Conservation (phyloP, 1,284 basidiomycete species). For the Leccinum griseonigrum region DNA sequence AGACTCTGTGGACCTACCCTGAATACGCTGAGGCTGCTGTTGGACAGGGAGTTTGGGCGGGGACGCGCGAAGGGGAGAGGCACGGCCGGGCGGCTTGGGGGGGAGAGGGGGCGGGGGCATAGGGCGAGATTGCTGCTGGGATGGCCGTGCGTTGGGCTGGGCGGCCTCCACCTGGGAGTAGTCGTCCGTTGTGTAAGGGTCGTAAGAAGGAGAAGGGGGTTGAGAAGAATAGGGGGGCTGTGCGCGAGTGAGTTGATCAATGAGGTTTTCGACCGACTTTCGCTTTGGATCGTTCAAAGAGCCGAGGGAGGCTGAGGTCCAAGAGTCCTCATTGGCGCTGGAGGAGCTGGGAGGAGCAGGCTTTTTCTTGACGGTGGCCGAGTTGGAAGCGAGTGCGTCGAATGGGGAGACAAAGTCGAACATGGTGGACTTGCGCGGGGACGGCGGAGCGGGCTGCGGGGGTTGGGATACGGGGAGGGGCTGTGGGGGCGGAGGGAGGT, state of each 20-base stretch:
- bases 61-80: slow-evolving; percentile 58
- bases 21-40: slow-evolving; percentile 39
- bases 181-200: slow-evolving; percentile 45
- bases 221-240: slow-evolving; percentile 41
- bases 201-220: slow-evolving; percentile 40
- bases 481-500: slow-evolving; percentile 34
- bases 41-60: slow-evolving; percentile 57
- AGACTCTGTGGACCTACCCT: slow-evolving; percentile 43
- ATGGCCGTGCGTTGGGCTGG: slow-evolving; percentile 34
- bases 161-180: slow-evolving; percentile 45
- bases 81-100: slow-evolving; percentile 45
- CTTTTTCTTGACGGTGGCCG: slow-evolving; percentile 58
- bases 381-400: slow-evolving; percentile 59
- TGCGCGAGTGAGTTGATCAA: slow-evolving; percentile 65
- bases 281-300: slow-evolving; percentile 59
- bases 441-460: slow-evolving; percentile 55
- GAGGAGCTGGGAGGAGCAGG: slow-evolving; percentile 43
- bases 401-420: slow-evolving; percentile 83
- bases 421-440: slow-evolving; percentile 66
- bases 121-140: slow-evolving; percentile 31
- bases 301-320: slow-evolving; percentile 42
- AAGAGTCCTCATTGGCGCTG: slow-evolving; percentile 53
- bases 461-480: slow-evolving; percentile 25
- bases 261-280: slow-evolving; percentile 74
- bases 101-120: slow-evolving; percentile 48